These are phyloP conservation scores for Lasiodiplodia gonubiensis DNA, from an alignment of 2,329 filamentous ascomycete genomes.

Conservation along the genomic window DNA sequence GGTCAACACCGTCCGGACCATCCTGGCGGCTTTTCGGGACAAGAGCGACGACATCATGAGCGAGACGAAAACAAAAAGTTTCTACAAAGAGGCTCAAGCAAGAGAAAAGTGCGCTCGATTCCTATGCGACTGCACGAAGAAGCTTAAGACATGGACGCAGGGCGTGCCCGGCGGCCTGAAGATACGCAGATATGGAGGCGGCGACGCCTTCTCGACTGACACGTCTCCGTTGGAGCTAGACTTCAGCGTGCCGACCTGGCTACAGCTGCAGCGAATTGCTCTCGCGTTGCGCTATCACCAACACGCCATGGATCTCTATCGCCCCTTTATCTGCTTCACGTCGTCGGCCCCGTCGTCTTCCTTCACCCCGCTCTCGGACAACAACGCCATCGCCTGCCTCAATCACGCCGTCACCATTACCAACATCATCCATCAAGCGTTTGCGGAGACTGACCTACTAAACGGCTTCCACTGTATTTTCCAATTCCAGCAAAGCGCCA, in stretches of 20 bases:
- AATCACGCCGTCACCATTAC: slow-evolving; percentile 36
- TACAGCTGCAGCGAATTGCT: slow-evolving; percentile 32
- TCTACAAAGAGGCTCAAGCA: slow-evolving; percentile 41
- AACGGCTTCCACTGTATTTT: slow-evolving; percentile 48
- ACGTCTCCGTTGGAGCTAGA: slow-evolving; percentile 29
- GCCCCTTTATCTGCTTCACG: slow-evolving; percentile 36
- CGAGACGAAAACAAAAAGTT: slow-evolving; percentile 24
- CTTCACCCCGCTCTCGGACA: slow-evolving; percentile 25
- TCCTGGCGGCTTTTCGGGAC: slow-evolving; percentile 46
- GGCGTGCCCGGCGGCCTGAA: slow-evolving; percentile 46
- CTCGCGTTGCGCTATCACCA: slow-evolving; percentile 40
- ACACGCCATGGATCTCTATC: slow-evolving; percentile 35
- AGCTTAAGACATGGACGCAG: slow-evolving; percentile 42
- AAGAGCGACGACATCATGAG: slow-evolving; percentile 36
- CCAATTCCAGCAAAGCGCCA: slow-evolving; percentile 53
- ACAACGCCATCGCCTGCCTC: slow-evolving; percentile 32
- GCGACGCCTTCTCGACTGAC: slow-evolving; percentile 33
- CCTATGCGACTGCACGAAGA: slow-evolving; percentile 37
- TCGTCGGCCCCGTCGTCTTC: not conserved
- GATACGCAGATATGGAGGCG: slow-evolving; percentile 29
- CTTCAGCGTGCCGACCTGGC: slow-evolving; percentile 23
- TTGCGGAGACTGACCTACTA: slow-evolving; percentile 31
- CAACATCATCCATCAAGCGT: slow-evolving; percentile 34
- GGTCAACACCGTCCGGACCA: slow-evolving; percentile 39
- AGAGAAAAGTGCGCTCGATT: slow-evolving; percentile 43